Conservation (phyloP, 805 yeast species). For the Lipomyces chichibuensis region DNA sequence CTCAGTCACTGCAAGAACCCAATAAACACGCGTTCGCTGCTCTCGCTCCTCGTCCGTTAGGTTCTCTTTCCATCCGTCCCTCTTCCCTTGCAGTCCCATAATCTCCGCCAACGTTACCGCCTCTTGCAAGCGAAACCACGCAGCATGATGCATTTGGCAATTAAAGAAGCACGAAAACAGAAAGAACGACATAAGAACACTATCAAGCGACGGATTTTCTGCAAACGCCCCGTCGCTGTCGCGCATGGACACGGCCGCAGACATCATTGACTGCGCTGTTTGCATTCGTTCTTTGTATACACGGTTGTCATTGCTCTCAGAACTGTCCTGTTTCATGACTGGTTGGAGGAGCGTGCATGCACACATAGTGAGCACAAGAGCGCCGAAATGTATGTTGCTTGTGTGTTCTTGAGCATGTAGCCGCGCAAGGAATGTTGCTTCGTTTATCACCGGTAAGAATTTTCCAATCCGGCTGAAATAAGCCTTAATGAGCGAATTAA, state of each 20-base stretch:
- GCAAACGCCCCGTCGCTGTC: background rate
- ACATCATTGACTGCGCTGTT: constrained; percentile 7
- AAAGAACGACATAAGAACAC: constrained; percentile 15
- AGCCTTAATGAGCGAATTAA: background rate
- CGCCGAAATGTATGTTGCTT: constrained; percentile 11
- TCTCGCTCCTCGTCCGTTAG: constrained; percentile 12
- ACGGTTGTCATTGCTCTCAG: background rate
- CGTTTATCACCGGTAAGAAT: constrained; percentile 7
- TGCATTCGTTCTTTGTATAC: constrained; percentile 5
- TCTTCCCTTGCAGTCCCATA: constrained; percentile 2
- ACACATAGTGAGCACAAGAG: constrained; percentile 17
- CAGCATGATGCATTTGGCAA: constrained; percentile 13
- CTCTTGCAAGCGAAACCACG: constrained; percentile 22
- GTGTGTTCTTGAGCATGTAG: constrained; percentile 8
- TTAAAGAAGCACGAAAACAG: constrained; percentile 16
- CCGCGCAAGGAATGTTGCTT: constrained; percentile 8
- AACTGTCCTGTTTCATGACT: constrained; percentile 1
- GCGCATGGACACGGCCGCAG: constrained; percentile 11
- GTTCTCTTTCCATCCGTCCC: constrained; percentile 10
- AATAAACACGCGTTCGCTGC: background rate
- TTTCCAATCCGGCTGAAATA: constrained; percentile 2
- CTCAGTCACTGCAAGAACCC: constrained; percentile 21
- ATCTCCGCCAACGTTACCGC: constrained; percentile 24
- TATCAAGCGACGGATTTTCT: constrained; percentile 12
- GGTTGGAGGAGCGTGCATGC: constrained; percentile 14